Evolutionary conservation across 352 stramenopile species (phyloP).

Genomic region (Pythium pectinolyticum): DNA sequence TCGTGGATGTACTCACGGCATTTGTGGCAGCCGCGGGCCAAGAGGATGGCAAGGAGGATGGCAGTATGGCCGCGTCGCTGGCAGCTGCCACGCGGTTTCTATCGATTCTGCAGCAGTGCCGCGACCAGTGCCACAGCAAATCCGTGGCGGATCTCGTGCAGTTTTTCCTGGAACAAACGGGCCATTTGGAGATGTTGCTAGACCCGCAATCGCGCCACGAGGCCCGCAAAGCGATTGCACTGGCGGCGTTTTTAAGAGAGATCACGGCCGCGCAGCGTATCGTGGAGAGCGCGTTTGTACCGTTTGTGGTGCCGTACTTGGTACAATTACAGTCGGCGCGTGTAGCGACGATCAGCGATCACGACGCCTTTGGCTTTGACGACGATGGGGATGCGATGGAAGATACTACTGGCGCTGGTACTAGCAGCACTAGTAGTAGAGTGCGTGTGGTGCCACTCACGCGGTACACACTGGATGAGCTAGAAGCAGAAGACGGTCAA

Average conservation of each 20-base stretch:
- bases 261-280: conserved; percentile 61
- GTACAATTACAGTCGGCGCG: conserved; percentile 43
- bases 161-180: conserved; percentile 52
- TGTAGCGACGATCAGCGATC: conserved; percentile 9
- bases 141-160: conserved; percentile 62
- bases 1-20: conserved; percentile 51
- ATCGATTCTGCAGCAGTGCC: conserved; percentile 44
- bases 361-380: background rate
- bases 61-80: background rate
- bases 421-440: background rate
- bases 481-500: conserved; percentile 15
- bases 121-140: conserved; percentile 34
- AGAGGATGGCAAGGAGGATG: conserved; percentile 28
- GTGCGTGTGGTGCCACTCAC: conserved; percentile 59
- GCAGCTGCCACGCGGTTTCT: conserved; percentile 23
- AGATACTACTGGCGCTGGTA: background rate
- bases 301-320: conserved; percentile 77
- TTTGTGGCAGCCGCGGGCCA: no score
- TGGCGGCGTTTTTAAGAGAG: conserved; percentile 69
- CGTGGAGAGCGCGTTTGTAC: conserved; percentile 50
- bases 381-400: background rate
- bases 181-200: conserved; percentile 23
- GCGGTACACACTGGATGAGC: conserved; percentile 36
- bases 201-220: conserved; percentile 48
- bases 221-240: conserved; percentile 53